Evolutionary conservation across 352 stramenopile species (phyloP), one percentile per base, ranked within the genome.

Genomic region (Aphanomyces cochlioides): DNA sequence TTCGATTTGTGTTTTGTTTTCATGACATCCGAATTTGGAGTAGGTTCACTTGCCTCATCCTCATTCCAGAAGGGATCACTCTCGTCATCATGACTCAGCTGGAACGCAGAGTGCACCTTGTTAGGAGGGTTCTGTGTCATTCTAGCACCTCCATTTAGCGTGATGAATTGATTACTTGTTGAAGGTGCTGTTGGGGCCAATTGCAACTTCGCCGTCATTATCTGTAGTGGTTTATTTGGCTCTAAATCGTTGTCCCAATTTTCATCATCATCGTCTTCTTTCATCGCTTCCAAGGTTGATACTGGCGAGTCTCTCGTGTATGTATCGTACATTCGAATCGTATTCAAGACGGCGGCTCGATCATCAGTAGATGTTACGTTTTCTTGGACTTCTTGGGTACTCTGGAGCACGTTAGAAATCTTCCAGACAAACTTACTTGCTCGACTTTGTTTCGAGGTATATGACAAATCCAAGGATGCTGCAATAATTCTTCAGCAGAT

Each of bases 381-480:
- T 56, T 90, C 81, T 34, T 74, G 73, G n/a, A 95, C 81, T 17
- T 90, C 75, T 67, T 93, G 87, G 5, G 87, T 88, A 66, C 85
- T 95, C 74, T 95, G 45, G 13, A 1, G 34, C 54, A 15, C 45
- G n/a, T 15, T 53, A n/a, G 45, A n/a, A 2, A n/a, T 53, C 2
- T n/a, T 53, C 45, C 45, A 15, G 45, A n/a, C n/a, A 15, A 15
- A 53, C 10, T 5, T 21, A 69, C 57, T 58, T 69, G 86, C 39
- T 94, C 85, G 7, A 96, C 84, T 69, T 96, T 96, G 67, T 87
- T 95, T 41, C 88, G 87, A 0, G 87, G 88, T 68, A 94, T 95
- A 64, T 93, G 86, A 4, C 84, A 80, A 61, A 97, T 95, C 92
- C 92, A 98, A 34, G 91, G 90, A 68, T 97, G 89, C 40, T 66